Conservation (phyloP, 1,139 yeast genomes). For the Nadsonia starkeyi-henricii region DNA sequence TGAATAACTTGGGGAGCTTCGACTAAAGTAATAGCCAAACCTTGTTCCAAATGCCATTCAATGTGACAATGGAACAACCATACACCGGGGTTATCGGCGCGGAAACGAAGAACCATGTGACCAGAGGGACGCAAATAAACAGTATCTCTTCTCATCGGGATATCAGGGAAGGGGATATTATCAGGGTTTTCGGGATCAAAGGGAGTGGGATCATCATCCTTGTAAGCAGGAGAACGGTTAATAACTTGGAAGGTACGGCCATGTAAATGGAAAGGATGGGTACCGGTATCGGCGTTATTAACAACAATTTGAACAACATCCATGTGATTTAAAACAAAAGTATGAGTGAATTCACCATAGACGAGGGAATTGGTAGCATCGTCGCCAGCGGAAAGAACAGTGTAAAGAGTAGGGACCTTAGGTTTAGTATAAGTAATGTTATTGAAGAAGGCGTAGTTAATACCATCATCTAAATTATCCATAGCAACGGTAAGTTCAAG, state of each 20-base stretch:
- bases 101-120: constrained; percentile 44
- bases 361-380: constrained; percentile 42
- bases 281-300: constrained; percentile 62
- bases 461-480: constrained; percentile 71
- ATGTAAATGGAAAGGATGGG: constrained; percentile 82
- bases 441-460: constrained; percentile 85
- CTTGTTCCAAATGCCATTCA: constrained; percentile 60
- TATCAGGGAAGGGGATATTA: constrained; percentile 40
- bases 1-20: constrained; percentile 58
- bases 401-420: constrained; percentile 65
- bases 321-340: constrained; percentile 58
- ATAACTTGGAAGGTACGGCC: constrained; percentile 67
- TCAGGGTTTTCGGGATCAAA: constrained; percentile 27
- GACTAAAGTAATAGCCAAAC: constrained; percentile 51
- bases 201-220: constrained; percentile 32
- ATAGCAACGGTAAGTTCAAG: constrained; percentile 55
- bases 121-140: constrained; percentile 52
- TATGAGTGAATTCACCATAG: constrained; percentile 71
- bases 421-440: constrained; percentile 65
- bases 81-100: constrained; percentile 70
- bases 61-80: constrained; percentile 88
- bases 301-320: constrained; percentile 47
- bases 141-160: constrained; percentile 57
- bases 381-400: constrained; percentile 58
- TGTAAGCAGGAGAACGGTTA: constrained; percentile 37